Percentiles rank a stretch among this genome's conserved stretches.
Conservation (phyloP, 305 asterid genomes). For the Plantago lanceolata region DNA sequence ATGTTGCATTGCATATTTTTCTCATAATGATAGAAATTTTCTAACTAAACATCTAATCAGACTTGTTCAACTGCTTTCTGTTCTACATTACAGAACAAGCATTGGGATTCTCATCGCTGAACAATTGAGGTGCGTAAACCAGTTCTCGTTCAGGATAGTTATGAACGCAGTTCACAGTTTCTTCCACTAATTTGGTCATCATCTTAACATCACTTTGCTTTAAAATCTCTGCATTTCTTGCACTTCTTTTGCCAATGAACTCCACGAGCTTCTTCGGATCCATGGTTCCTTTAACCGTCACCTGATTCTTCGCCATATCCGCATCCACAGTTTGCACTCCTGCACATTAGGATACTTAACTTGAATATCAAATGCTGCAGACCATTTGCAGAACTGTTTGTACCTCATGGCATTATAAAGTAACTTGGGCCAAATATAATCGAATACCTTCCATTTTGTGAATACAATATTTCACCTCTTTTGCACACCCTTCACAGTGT, state of each 20-base stretch:
- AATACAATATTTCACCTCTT: slow-evolving; percentile 51
- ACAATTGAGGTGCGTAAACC: slow-evolving; percentile 44
- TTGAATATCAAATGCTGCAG: too few species aligned
- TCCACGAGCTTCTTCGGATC: slow-evolving; percentile 53
- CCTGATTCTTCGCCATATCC: slow-evolving; percentile 41
- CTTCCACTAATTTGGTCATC: background rate
- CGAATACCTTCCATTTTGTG: slow-evolving; percentile 56
- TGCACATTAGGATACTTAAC: slow-evolving; percentile 1
- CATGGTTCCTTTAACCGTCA: slow-evolving; percentile 61
- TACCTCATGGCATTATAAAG: too few species aligned
- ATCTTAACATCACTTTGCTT: slow-evolving; percentile 22
- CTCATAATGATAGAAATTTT: too few species aligned
- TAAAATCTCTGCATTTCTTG: slow-evolving; percentile 49
- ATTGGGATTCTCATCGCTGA: slow-evolving; percentile 66
- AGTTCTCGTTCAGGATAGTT: slow-evolving; percentile 20
- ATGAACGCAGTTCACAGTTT: background rate
- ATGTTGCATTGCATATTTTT: too few species aligned
- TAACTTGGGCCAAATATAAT: too few species aligned
- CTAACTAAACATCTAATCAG: too few species aligned
- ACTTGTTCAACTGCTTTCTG: background rate
- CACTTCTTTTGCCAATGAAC: slow-evolving; percentile 44
- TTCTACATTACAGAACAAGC: slow-evolving; percentile 45
- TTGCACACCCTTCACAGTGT: slow-evolving; percentile 73
- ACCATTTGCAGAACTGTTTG: too few species aligned
- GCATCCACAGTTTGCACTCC: slow-evolving; percentile 60